These are phyloP conservation scores for Macrolepiota fuliginosa DNA, from an alignment of 768 basidiomycete species.

Conservation along the genomic window DNA sequence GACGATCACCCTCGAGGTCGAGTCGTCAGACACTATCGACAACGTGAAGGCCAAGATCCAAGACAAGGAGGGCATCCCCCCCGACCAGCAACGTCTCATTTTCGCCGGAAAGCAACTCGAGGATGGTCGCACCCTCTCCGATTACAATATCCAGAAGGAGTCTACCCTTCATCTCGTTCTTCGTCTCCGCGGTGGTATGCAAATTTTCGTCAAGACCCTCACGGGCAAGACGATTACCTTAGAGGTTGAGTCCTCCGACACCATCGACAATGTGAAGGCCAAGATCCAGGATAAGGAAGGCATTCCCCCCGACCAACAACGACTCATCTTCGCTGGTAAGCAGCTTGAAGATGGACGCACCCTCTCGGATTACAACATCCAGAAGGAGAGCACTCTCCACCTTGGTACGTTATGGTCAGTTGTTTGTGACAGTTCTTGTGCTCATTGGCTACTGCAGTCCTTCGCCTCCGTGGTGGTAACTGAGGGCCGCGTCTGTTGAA, in stretches of 20 bases:
- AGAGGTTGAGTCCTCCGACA: constrained; percentile 74
- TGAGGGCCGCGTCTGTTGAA: not conserved
- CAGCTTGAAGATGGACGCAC: constrained; percentile 79
- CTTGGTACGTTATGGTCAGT: constrained; percentile 29
- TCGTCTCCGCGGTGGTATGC: too few relatives aligned
- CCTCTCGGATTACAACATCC: constrained; percentile 75
- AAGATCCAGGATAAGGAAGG: constrained; percentile 84
- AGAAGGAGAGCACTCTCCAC: constrained; percentile 73
- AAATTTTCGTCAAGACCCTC: constrained; percentile 65
- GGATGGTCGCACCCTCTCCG: too few relatives aligned
- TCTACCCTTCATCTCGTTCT: too few relatives aligned
- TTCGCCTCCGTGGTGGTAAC: constrained; percentile 79
- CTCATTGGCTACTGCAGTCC: constrained; percentile 34
- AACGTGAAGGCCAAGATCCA: too few relatives aligned
- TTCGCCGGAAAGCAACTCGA: too few relatives aligned
- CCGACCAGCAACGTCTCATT: too few relatives aligned
- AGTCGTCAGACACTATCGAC: too few relatives aligned
- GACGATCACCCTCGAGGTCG: too few relatives aligned
- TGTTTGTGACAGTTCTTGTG: not conserved
- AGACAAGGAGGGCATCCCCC: too few relatives aligned
- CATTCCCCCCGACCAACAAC: constrained; percentile 76
- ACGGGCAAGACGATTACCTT: constrained; percentile 77
- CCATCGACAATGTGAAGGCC: constrained; percentile 74
- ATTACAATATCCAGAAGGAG: too few relatives aligned
- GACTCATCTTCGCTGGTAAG: constrained; percentile 80